Conservation (phyloP, 1,139 yeast species). For the Arxiozyma slooffiae region DNA sequence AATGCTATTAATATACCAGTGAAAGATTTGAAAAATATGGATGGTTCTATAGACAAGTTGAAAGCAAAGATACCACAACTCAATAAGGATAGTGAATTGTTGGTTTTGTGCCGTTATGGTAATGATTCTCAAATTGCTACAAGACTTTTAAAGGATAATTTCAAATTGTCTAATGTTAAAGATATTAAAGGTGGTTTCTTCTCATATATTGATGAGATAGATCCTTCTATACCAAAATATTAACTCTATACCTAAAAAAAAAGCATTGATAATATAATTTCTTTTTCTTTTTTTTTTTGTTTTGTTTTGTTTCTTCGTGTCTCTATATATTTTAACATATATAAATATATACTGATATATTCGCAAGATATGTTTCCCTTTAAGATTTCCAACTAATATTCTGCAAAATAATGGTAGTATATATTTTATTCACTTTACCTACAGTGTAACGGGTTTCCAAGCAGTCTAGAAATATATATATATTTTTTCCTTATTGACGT, state of each 20-base stretch:
- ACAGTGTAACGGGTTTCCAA: not conserved
- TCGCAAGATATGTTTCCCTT: too few species aligned
- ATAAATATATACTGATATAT: not conserved
- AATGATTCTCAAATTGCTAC: conserved; percentile 85
- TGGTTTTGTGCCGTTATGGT: conserved; percentile 68
- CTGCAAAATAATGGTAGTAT: too few species aligned
- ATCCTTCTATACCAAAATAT: conserved; percentile 57
- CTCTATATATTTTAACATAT: not conserved
- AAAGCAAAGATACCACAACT: conserved; percentile 18
- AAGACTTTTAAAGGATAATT: conserved; percentile 40
- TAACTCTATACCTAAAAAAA: conserved; percentile 25
- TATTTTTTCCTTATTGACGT: not conserved
- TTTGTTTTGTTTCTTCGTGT: not conserved
- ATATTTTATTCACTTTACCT: too few species aligned
- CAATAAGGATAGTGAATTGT: conserved; percentile 18
- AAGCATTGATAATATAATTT: not conserved
- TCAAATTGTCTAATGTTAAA: conserved; percentile 42
- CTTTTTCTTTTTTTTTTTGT: too few species aligned
- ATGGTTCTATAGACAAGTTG: conserved; percentile 20
- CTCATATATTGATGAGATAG: conserved; percentile 58
- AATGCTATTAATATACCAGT: conserved; percentile 57
- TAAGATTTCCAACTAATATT: too few species aligned
- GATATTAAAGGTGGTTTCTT: conserved; percentile 76
- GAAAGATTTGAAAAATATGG: conserved; percentile 38
- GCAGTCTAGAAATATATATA: not conserved